Conservation (phyloP, 2,329 filamentous ascomycete genomes). For the Aspergillus tamarii region DNA sequence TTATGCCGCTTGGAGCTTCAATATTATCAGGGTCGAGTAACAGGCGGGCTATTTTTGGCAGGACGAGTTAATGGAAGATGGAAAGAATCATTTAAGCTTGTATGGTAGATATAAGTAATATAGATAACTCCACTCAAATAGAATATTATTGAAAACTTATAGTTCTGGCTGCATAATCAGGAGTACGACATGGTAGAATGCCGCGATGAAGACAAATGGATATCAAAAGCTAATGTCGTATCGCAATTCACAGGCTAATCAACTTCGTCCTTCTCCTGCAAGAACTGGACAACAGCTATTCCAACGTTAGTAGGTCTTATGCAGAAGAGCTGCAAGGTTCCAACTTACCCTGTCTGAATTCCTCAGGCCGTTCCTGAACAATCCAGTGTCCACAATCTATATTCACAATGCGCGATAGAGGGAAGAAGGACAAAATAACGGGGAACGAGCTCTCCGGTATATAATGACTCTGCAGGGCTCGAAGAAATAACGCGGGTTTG, state of each 20-base stretch:
- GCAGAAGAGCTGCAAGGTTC: background rate
- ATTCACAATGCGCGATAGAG: conserved; percentile 30
- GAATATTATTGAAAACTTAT: background rate
- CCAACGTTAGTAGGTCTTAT: background rate
- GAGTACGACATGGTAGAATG: background rate
- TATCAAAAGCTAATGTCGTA: background rate
- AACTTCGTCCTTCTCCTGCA: background rate
- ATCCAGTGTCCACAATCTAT: conserved; percentile 40
- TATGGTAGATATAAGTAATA: background rate
- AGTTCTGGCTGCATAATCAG: background rate
- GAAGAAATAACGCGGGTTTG: conserved; percentile 23
- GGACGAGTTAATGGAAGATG: background rate
- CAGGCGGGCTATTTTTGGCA: background rate
- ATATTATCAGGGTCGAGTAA: background rate
- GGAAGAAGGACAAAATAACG: conserved; percentile 33
- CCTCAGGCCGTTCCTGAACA: conserved; percentile 36
- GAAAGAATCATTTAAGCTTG: background rate
- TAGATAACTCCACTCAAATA: background rate
- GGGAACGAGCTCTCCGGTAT: conserved; percentile 58
- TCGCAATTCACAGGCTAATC: background rate
- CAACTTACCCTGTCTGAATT: conserved; percentile 22
- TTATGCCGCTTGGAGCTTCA: background rate
- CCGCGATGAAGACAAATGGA: background rate
- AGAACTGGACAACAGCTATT: background rate
- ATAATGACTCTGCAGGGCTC: conserved; percentile 23